Percentiles rank a stretch among this genome's conserved stretches.
Evolutionary conservation across 495 filamentous ascomycete genomes (phyloP).

Genomic region (Astrocystis sublimbata): DNA sequence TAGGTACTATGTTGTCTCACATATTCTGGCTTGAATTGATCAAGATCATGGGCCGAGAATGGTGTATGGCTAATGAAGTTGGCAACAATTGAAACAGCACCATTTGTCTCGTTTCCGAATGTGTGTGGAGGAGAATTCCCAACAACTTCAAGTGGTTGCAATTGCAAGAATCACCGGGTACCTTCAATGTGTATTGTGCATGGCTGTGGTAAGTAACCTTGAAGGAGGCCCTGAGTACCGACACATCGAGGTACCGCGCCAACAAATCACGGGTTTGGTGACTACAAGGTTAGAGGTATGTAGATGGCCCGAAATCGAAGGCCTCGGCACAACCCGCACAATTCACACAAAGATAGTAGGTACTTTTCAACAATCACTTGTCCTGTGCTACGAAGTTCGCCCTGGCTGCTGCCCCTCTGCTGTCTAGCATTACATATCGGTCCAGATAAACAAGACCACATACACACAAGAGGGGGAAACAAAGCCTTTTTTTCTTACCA

Average conservation of each 20-base stretch:
- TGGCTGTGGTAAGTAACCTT: no score
- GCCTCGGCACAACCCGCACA: not conserved
- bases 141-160: no score
- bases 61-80: not conserved
- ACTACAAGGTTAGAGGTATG: no score
- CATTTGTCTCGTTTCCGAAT: not conserved
- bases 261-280: no score
- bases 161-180: no score
- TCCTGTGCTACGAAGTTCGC: not conserved
- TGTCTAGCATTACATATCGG: not conserved
- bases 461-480: not conserved
- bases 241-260: no score
- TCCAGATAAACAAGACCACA: not conserved
- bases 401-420: not conserved
- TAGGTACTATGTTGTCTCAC: not conserved
- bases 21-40: not conserved
- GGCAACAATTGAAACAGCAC: not conserved
- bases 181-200: no score
- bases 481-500: not conserved
- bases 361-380: not conserved
- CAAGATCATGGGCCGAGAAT: not conserved
- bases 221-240: no score
- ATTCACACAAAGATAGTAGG: no score
- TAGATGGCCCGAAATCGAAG: no score
- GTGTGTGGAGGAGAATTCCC: not conserved